phyloP scores from a whole-genome alignment of 2,329 filamentous ascomycete genomes.

The Epicoccum nigrum region DNA sequence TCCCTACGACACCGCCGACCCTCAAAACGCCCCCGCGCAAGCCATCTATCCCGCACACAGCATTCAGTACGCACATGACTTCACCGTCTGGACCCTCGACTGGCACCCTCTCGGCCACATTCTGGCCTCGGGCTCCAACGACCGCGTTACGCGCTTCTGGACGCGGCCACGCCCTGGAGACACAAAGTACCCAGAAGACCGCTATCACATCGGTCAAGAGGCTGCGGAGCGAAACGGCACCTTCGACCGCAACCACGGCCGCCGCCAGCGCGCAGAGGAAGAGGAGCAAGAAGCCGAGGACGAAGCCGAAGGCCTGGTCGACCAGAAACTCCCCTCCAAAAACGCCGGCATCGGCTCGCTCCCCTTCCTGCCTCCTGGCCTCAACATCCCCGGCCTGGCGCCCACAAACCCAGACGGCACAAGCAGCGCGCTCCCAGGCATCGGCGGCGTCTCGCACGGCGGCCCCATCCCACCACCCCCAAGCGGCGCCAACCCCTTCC shows the following conservation, averaged over 20 bases:
- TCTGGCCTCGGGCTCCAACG: slow-evolving; percentile 92
- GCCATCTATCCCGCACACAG: slow-evolving; percentile 92
- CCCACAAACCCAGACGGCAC: slow-evolving; percentile 49
- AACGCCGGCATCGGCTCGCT: slow-evolving; percentile 52
- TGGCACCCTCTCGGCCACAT: slow-evolving; percentile 98
- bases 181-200: slow-evolving; percentile 81
- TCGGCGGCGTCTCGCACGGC: slow-evolving; percentile 50
- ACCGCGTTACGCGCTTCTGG: slow-evolving; percentile 97
- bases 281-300: slow-evolving; percentile 94
- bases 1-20: slow-evolving; percentile 82
- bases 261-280: slow-evolving; percentile 82
- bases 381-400: slow-evolving; percentile 43
- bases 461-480: slow-evolving; percentile 35
- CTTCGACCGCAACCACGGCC: slow-evolving; percentile 80
- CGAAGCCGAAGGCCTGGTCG: slow-evolving; percentile 88
- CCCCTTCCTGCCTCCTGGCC: slow-evolving; percentile 67
- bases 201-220: slow-evolving; percentile 93
- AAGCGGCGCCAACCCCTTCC: slow-evolving; percentile 27
- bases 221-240: slow-evolving; percentile 95
- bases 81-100: slow-evolving; percentile 95
- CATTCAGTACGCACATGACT: slow-evolving; percentile 86
- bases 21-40: slow-evolving; percentile 78
- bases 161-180: slow-evolving; percentile 88
- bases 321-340: slow-evolving; percentile 80
- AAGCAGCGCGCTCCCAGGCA: slow-evolving; percentile 55